These are phyloP conservation scores for Phylloporus sp. DNA, from an alignment of 768 basidiomycete species.

Conservation along the genomic window DNA sequence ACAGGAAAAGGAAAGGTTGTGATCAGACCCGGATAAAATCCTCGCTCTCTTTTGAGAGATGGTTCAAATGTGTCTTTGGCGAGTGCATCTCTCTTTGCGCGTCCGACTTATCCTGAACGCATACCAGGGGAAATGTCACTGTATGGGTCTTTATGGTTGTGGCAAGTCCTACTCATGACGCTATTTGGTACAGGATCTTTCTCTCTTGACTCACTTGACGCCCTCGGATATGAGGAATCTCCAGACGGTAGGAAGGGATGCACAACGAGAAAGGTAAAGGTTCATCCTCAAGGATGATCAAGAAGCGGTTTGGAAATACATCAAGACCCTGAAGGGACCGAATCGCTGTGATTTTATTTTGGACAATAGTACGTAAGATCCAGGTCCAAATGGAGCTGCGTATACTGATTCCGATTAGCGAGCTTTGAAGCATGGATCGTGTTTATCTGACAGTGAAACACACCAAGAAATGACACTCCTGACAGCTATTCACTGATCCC, in stretches of 20 bases:
- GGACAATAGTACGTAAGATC: constrained; percentile 70
- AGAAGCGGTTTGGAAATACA: constrained; percentile 66
- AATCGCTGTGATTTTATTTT: constrained; percentile 77
- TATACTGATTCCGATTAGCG: constrained; percentile 41
- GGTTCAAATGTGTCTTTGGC: constrained; percentile 88
- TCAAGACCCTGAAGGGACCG: constrained; percentile 49
- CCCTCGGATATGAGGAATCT: constrained; percentile 78
- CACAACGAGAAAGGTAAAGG: constrained; percentile 68
- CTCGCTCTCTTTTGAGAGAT: constrained; percentile 74
- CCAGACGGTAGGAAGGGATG: constrained; percentile 79
- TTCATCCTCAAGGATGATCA: constrained; percentile 88
- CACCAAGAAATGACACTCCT: neutral
- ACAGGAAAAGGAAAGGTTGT: constrained; percentile 40
- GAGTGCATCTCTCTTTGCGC: neutral
- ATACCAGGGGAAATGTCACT: constrained; percentile 86
- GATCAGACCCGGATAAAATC: constrained; percentile 50
- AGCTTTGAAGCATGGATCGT: constrained; percentile 73
- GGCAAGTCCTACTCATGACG: neutral
- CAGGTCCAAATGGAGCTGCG: neutral
- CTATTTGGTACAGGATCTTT: constrained; percentile 68
- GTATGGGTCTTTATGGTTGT: constrained; percentile 39
- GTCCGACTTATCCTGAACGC: constrained; percentile 3
- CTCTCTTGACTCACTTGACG: constrained; percentile 82
- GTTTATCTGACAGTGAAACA: neutral
- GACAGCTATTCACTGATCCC: constrained; percentile 88